These are phyloP conservation scores for Xylaria arbuscula DNA, from an alignment of 2,329 filamentous ascomycete genomes.

Conservation along the genomic window DNA sequence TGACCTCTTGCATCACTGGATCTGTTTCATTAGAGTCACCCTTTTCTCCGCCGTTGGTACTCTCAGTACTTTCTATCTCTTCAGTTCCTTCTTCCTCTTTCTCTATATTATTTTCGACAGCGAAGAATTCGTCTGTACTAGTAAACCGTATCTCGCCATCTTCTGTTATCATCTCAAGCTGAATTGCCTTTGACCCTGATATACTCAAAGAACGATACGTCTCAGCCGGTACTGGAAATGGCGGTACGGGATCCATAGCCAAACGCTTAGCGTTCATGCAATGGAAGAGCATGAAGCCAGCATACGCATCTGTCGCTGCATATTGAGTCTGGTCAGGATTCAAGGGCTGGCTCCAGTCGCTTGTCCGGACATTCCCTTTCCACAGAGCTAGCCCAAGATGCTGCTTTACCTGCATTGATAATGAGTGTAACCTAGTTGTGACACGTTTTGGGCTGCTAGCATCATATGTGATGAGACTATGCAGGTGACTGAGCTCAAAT, in stretches of 20 bases:
- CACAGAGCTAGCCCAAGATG: slow-evolving; percentile 44
- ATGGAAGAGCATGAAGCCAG: slow-evolving; percentile 47
- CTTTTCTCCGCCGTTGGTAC: neutral
- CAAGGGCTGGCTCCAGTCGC: slow-evolving; percentile 42
- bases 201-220: slow-evolving; percentile 28
- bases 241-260: slow-evolving; percentile 38
- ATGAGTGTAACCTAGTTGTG: slow-evolving; percentile 35
- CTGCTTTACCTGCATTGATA: slow-evolving; percentile 39
- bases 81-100: neutral
- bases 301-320: slow-evolving; percentile 45
- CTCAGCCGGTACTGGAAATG: slow-evolving; percentile 40
- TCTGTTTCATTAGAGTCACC: neutral
- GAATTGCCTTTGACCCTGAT: slow-evolving; percentile 11
- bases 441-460: slow-evolving; percentile 18
- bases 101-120: neutral
- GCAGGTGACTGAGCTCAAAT: slow-evolving; percentile 46
- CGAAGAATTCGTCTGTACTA: slow-evolving; percentile 16
- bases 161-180: slow-evolving; percentile 26
- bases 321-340: slow-evolving; percentile 37
- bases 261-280: slow-evolving; percentile 44
- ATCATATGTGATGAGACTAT: slow-evolving; percentile 36
- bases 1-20: neutral
- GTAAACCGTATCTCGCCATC: slow-evolving; percentile 19
- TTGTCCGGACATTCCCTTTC: slow-evolving; percentile 40
- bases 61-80: neutral